Conservation (phyloP, 2,329 filamentous ascomycete species). For the Massarina eburnea region DNA sequence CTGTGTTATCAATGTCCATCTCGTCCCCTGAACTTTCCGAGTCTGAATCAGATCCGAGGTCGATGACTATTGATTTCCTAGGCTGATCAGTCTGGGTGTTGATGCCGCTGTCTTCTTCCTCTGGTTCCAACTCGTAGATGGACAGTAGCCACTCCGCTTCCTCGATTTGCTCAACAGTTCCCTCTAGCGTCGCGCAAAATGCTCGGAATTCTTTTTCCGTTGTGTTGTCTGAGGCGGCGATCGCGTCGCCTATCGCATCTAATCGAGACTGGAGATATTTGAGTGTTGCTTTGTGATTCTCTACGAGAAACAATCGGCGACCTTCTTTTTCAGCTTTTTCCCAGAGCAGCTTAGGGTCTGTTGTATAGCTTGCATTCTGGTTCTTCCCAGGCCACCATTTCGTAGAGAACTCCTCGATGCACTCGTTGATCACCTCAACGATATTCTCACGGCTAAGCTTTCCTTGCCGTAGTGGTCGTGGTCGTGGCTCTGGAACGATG, state of each 20-base stretch:
- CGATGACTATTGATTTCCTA: constrained; percentile 13
- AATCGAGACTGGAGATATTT: constrained; percentile 18
- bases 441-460: constrained; percentile 19
- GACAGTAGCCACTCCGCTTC: constrained; percentile 49
- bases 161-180: constrained; percentile 64
- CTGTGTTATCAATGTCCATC: not conserved
- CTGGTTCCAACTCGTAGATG: constrained; percentile 16
- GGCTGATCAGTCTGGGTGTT: not conserved
- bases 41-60: constrained; percentile 21
- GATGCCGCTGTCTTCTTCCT: not conserved
- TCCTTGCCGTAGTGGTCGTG: not conserved
- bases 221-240: constrained; percentile 49
- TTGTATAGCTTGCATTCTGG: constrained; percentile 1
- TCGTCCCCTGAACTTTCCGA: not conserved
- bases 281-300: constrained; percentile 15
- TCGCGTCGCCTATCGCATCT: constrained; percentile 20
- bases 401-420: constrained; percentile 19
- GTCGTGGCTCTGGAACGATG: not conserved
- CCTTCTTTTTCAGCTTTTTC: constrained; percentile 20
- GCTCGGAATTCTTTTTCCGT: constrained; percentile 55
- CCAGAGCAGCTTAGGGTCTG: constrained; percentile 22
- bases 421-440: constrained; percentile 28
- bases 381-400: constrained; percentile 24
- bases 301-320: constrained; percentile 11
- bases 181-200: constrained; percentile 63